A percentile compares a stretch with the other conserved stretches of the same genome.
phyloP scores from a whole-genome alignment of 1,284 basidiomycete species.

The Vanrija sp. region DNA sequence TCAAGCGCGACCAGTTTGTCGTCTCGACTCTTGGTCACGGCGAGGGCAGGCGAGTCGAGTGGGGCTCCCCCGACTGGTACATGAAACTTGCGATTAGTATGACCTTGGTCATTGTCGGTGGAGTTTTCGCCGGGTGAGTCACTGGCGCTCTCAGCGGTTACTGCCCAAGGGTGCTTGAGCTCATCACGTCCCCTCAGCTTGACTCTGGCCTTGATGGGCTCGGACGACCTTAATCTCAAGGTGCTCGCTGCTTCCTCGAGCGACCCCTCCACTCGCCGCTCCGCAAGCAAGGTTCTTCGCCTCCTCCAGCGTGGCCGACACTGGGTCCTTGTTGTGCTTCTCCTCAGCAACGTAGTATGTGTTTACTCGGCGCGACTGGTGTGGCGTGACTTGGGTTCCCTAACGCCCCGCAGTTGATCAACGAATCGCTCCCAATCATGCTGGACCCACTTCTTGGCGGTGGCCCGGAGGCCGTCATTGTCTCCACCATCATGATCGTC shows the following conservation, averaged over 20 bases:
- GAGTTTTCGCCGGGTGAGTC: conserved; percentile 78
- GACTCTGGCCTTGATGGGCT: conserved; percentile 89
- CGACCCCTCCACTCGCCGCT: conserved; percentile 60
- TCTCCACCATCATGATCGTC: conserved; percentile 77
- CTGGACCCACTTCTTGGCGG: conserved; percentile 82
- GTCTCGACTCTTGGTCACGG: conserved; percentile 13
- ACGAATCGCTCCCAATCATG: conserved; percentile 87
- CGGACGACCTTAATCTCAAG: conserved; percentile 86
- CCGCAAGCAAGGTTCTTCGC: conserved; percentile 71
- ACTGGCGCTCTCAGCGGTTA: background rate
- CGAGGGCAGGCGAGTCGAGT: conserved; percentile 40
- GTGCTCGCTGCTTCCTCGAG: conserved; percentile 78
- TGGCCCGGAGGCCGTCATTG: conserved; percentile 71
- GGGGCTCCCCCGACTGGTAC: conserved; percentile 48
- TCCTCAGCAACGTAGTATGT: conserved; percentile 78
- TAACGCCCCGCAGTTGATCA: conserved; percentile 59
- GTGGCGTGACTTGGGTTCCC: background rate
- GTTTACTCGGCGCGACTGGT: background rate
- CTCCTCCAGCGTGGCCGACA: conserved; percentile 78
- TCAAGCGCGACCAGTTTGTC: conserved; percentile 1
- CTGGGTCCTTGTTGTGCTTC: conserved; percentile 88
- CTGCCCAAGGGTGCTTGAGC: background rate
- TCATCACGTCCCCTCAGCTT: conserved; percentile 49
- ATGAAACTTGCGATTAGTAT: conserved; percentile 66
- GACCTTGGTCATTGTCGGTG: conserved; percentile 68